Evolutionary conservation across 2,329 filamentous ascomycete species (phyloP).

Genomic region (Aureobasidium sp.): DNA sequence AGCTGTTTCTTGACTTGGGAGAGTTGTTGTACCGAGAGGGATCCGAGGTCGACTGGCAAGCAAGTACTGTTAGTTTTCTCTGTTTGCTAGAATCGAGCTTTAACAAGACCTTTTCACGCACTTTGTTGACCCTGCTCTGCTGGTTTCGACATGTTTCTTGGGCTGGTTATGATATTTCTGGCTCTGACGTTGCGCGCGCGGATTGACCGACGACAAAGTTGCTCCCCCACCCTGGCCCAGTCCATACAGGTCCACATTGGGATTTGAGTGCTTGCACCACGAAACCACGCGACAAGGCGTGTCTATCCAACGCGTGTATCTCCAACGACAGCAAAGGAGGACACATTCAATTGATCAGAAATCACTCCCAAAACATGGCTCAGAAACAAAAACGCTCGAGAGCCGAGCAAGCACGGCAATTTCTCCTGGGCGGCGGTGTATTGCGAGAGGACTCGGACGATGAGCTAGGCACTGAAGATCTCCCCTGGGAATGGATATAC

Average conservation of each 20-base stretch:
- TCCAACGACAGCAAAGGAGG: neutral
- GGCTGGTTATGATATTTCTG: neutral
- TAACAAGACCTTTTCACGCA: neutral
- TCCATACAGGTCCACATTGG: slow-evolving; percentile 1
- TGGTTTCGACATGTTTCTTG: neutral
- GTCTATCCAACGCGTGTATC: neutral
- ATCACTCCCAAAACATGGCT: neutral
- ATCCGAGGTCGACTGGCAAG: slow-evolving; percentile 57
- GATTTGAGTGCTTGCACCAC: slow-evolving; percentile 3
- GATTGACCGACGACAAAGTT: neutral
- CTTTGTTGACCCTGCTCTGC: slow-evolving; percentile 8
- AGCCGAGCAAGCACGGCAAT: slow-evolving; percentile 40
- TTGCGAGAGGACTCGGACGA: slow-evolving; percentile 77
- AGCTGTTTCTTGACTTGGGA: slow-evolving; percentile 90
- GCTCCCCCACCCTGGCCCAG: neutral
- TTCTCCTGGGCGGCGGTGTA: slow-evolving; percentile 53
- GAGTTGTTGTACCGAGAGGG: slow-evolving; percentile 76
- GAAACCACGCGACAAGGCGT: slow-evolving; percentile 6
- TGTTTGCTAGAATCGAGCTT: neutral
- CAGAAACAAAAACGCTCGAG: slow-evolving; percentile 31
- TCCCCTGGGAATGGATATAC: slow-evolving; percentile 52
- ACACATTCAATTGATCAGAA: neutral
- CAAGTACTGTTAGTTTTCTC: slow-evolving; percentile 11
- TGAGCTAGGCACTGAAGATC: slow-evolving; percentile 55
- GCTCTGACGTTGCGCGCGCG: slow-evolving; percentile 5